Conservation (phyloP, 1,284 basidiomycete genomes). For the Violaceomyces palustris region DNA sequence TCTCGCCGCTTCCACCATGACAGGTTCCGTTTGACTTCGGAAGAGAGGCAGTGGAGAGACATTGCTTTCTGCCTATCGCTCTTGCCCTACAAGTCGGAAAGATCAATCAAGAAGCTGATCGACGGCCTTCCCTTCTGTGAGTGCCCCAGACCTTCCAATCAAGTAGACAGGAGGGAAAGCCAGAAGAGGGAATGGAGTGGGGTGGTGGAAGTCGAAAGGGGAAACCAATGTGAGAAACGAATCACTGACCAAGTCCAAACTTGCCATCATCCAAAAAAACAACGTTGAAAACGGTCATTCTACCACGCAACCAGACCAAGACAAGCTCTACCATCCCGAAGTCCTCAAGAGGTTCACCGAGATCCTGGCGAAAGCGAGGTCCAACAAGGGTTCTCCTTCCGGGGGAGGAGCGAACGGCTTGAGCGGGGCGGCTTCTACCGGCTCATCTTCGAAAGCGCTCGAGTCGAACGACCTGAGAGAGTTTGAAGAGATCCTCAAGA, state of each 20-base stretch:
- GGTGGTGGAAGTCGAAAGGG: no score
- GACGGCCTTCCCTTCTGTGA: constrained; percentile 61
- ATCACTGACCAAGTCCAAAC: no score
- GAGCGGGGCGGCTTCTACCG: constrained; percentile 5
- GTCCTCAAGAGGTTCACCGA: constrained; percentile 83
- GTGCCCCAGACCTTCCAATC: no score
- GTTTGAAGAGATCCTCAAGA: constrained; percentile 68
- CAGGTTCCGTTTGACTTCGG: constrained; percentile 82
- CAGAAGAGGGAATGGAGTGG: no score
- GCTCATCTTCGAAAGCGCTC: constrained; percentile 7
- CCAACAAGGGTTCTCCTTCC: constrained; percentile 13
- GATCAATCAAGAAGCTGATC: constrained; percentile 90
- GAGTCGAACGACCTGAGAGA: constrained; percentile 37
- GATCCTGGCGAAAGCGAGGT: constrained; percentile 66
- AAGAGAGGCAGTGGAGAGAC: constrained; percentile 92
- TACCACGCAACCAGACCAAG: constrained; percentile 81
- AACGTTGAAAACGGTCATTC: background rate
- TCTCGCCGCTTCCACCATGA: constrained; percentile 49
- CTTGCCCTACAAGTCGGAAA: constrained; percentile 92
- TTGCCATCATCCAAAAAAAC: no score
- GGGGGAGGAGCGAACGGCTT: constrained; percentile 3
- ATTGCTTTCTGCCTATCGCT: constrained; percentile 92
- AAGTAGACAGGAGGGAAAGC: no score
- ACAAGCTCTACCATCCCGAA: constrained; percentile 83
- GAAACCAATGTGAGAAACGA: no score